Conservation (phyloP, 1,284 basidiomycete species). For the Ganoderma meredithae region DNA sequence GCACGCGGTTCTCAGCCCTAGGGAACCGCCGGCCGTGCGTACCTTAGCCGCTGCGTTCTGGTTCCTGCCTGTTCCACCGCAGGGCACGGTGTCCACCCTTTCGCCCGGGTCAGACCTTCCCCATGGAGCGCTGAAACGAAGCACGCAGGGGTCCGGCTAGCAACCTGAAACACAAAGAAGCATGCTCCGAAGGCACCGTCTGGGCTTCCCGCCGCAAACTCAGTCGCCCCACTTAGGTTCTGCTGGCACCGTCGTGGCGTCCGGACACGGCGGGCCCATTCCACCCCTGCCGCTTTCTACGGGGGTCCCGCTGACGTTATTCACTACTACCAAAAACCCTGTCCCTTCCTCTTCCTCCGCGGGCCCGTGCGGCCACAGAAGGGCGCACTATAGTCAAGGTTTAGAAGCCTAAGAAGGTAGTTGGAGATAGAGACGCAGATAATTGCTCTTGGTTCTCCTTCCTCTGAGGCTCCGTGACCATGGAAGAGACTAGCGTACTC, state of each 20-base stretch:
- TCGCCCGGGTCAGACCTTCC: slow-evolving; percentile 25
- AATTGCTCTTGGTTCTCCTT: background rate
- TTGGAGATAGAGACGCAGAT: slow-evolving; percentile 1
- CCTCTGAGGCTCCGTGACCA: background rate
- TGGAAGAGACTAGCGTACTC: background rate
- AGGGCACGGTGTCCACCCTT: background rate
- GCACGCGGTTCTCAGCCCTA: slow-evolving; percentile 3
- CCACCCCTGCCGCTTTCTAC: slow-evolving; percentile 7
- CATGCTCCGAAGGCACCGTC: slow-evolving; percentile 18
- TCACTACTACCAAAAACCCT: background rate
- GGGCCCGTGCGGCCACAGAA: background rate
- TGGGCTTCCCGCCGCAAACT: slow-evolving; percentile 11
- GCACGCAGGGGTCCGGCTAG: slow-evolving; percentile 36
- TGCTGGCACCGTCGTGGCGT: slow-evolving; percentile 34
- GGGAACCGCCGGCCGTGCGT: slow-evolving; percentile 15
- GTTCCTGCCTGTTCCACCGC: slow-evolving; percentile 19
- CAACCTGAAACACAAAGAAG: slow-evolving; percentile 35
- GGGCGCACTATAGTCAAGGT: background rate
- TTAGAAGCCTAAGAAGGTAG: background rate
- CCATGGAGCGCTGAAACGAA: slow-evolving; percentile 16
- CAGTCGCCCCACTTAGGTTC: slow-evolving; percentile 6
- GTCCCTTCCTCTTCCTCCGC: background rate
- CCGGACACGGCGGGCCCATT: slow-evolving; percentile 15
- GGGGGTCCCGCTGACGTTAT: slow-evolving; percentile 29
- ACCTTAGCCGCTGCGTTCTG: slow-evolving; percentile 22